phyloP scores from a whole-genome alignment of 2,329 filamentous ascomycete species.

The Thelonectria discophora region DNA sequence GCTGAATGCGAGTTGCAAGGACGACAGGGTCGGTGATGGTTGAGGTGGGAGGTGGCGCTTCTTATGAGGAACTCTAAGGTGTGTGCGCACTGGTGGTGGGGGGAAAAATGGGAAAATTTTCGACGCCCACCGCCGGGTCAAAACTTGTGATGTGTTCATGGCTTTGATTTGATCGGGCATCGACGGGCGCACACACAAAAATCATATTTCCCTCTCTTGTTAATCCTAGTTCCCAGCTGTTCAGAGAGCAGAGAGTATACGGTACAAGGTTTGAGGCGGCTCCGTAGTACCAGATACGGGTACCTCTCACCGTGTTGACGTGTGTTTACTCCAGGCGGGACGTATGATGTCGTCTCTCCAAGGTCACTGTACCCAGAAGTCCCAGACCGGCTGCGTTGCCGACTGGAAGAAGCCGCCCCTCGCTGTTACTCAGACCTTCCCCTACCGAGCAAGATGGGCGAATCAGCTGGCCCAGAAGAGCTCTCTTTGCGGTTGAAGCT shows the following conservation, averaged over 20 bases:
- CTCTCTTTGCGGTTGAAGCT: constrained; percentile 12
- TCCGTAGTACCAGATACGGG: neutral
- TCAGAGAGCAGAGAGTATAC: constrained; percentile 2
- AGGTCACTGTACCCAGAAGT: neutral
- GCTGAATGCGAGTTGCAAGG: constrained; percentile 10
- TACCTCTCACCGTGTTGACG: neutral
- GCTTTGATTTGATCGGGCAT: constrained; percentile 33
- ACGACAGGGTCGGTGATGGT: constrained; percentile 26
- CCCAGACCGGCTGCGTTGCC: constrained; percentile 3
- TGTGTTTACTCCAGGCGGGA: constrained; percentile 2
- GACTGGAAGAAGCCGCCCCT: neutral
- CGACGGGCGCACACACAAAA: constrained; percentile 23
- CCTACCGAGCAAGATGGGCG: constrained; percentile 9
- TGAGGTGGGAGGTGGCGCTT: constrained; percentile 33
- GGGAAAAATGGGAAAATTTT: constrained; percentile 38
- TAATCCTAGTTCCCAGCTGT: constrained; percentile 12
- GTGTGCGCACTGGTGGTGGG: constrained; percentile 25
- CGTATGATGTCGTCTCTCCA: neutral
- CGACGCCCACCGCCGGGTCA: constrained; percentile 34
- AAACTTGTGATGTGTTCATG: constrained; percentile 33
- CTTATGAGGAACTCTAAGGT: constrained; percentile 27
- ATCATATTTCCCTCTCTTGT: neutral
- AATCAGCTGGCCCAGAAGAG: constrained; percentile 15
- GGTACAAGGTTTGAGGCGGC: neutral
- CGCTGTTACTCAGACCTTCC: neutral